Base-by-base conservation (phyloP, 2,329 filamentous ascomycete species). In the Escovopsis sp. region DNA sequence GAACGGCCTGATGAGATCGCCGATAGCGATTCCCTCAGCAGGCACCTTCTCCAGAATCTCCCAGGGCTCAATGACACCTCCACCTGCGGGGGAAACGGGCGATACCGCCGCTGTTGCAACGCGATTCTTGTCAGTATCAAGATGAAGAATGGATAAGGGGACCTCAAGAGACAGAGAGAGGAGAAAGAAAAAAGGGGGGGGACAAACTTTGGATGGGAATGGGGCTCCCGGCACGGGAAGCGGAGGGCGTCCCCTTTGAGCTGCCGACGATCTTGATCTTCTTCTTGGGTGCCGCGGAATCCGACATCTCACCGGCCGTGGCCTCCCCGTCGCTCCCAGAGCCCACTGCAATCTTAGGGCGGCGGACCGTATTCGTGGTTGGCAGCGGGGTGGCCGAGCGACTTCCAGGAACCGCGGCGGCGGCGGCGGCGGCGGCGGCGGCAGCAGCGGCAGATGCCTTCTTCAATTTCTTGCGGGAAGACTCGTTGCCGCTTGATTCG, bases 401-500 rank as follows among this genome's bases (percentile, higher is more conserved):
- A 45, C 74, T 77, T 41, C 65, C 65, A 2, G 67, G 57, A 12
- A 70, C 61, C 47, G 76, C 72, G 11, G 70, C 70, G 13, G 65
- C 61, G 47, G 76, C 72, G 12, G 70, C 72, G 12, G 70, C 55
- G 3, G 57, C 60, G 2, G 62, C 60, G 47, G 76, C 72, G 7
- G 27, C 27, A 12, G 70, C 70, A 13, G 65, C 55, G 3, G 57
- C 59, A 2, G 62, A 61, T 47, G 76, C 72, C 57, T 81, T 82
- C 64, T 81, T 84, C 56, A 82, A 76, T 57, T 73, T 75, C 65
- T 84, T 85, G 63, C 91, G 81, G 20, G 79, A 76, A 1, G 84
- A 89, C 58, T 96, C 89, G 51, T 88, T 93, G 41, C 86, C 89
- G 57, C 86, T 94, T 9, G 86, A 86, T 57, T 96, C 89, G 2